Evolutionary conservation across 2,329 filamentous ascomycete genomes (phyloP).

Genomic region (Penicillium sp.): DNA sequence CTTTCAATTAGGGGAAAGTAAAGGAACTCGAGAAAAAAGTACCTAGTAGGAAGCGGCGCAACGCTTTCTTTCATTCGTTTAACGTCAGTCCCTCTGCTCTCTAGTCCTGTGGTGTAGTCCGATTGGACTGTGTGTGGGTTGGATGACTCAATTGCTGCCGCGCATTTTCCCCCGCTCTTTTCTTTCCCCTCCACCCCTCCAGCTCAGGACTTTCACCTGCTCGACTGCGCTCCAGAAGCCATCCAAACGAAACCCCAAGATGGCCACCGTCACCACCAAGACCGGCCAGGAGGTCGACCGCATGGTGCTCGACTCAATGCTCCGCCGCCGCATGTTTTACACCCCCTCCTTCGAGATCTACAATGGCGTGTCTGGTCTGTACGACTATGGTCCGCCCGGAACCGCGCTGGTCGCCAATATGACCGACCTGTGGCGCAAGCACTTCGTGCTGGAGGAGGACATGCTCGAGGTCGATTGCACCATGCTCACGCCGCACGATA

Average conservation of each 20-base stretch:
- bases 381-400: conserved; percentile 89
- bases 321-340: conserved; percentile 88
- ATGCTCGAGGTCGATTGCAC: conserved; percentile 96
- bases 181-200: conserved; percentile 37
- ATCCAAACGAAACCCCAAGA: conserved; percentile 41
- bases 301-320: conserved; percentile 73
- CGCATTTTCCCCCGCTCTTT: conserved; percentile 33
- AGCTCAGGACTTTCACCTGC: conserved; percentile 43
- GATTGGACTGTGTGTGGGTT: conserved; percentile 24
- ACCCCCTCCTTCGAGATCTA: conserved; percentile 96
- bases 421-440: conserved; percentile 84
- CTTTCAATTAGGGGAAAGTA: conserved; percentile 7
- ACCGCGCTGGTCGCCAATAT: conserved; percentile 84
- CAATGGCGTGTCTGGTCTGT: conserved; percentile 81
- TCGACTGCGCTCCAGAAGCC: conserved; percentile 36
- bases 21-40: conserved; percentile 13
- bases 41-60: not conserved
- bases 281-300: conserved; percentile 89
- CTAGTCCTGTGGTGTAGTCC: conserved; percentile 20
- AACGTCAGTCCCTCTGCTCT: conserved; percentile 9
- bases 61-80: conserved; percentile 7
- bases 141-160: conserved; percentile 42
- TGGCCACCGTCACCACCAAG: conserved; percentile 69
- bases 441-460: conserved; percentile 89
- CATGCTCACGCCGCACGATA: conserved; percentile 86